Conservation (phyloP, 768 basidiomycete genomes). For the Myochromella boudieri region DNA sequence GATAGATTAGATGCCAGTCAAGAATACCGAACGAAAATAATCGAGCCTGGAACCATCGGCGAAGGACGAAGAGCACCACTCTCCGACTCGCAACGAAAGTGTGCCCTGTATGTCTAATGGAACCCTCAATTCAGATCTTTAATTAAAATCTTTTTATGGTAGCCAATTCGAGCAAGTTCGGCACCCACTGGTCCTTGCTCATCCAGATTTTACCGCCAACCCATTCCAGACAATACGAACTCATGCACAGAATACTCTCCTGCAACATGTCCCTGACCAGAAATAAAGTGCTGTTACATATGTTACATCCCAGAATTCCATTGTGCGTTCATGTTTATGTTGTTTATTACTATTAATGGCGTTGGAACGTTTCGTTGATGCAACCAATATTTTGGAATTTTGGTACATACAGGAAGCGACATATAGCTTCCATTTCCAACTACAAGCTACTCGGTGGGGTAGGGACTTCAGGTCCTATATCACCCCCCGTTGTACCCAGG, state of each 20-base stretch:
- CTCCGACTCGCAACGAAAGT: constrained; percentile 63
- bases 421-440: background rate
- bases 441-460: constrained; percentile 24
- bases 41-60: constrained; percentile 59
- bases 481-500: constrained; percentile 60
- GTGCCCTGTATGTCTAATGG: constrained; percentile 63
- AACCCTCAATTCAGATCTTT: constrained; percentile 7
- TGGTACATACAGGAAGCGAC: background rate
- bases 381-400: background rate
- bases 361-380: background rate
- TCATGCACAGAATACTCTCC: constrained; percentile 76
- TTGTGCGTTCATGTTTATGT: background rate
- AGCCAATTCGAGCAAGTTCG: constrained; percentile 69
- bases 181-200: constrained; percentile 67
- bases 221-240: constrained; percentile 80
- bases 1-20: constrained; percentile 17
- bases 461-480: constrained; percentile 40
- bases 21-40: constrained; percentile 20
- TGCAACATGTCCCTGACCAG: constrained; percentile 33
- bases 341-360: background rate
- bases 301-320: background rate
- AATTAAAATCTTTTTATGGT: background rate
- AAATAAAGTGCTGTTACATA: background rate
- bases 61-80: constrained; percentile 61
- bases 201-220: constrained; percentile 61